phyloP scores from a whole-genome alignment of 2,329 filamentous ascomycete genomes.

The Exophiala sp. region DNA sequence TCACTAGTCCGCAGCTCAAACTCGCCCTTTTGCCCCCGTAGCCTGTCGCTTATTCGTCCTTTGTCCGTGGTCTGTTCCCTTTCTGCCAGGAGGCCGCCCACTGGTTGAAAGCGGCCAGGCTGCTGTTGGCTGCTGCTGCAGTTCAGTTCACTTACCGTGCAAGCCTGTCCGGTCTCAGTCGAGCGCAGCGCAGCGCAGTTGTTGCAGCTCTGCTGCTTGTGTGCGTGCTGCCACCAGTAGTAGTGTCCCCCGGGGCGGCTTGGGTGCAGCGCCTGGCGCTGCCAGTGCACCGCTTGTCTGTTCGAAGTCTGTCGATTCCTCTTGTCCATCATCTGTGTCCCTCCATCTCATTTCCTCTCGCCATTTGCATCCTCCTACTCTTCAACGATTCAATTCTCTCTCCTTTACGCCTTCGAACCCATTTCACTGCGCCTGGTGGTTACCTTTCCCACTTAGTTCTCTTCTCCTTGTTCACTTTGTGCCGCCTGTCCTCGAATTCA shows the following conservation, averaged over 20 bases:
- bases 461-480: not conserved
- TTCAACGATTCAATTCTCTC: not conserved
- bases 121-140: not conserved
- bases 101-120: not conserved
- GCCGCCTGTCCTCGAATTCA: slow-evolving; percentile 5
- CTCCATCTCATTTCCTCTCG: not conserved
- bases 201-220: not conserved
- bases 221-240: too few relatives aligned
- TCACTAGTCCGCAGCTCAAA: not conserved
- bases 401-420: not conserved
- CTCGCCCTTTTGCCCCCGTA: not conserved
- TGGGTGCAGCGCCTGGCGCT: not conserved
- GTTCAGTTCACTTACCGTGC: not conserved
- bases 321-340: not conserved
- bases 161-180: not conserved
- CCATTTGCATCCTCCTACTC: not conserved
- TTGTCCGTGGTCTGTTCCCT: not conserved
- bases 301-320: not conserved
- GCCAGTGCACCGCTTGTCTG: not conserved
- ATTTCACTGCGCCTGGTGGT: not conserved
- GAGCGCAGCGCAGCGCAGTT: not conserved
- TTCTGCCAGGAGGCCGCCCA: not conserved
- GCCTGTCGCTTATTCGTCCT: not conserved
- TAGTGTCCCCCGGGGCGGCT: not conserved
- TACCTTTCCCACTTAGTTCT: not conserved